Evolutionary conservation across 768 basidiomycete species (phyloP), one percentile per base, ranked within the genome.

Genomic region (Amylocystis lapponica): DNA sequence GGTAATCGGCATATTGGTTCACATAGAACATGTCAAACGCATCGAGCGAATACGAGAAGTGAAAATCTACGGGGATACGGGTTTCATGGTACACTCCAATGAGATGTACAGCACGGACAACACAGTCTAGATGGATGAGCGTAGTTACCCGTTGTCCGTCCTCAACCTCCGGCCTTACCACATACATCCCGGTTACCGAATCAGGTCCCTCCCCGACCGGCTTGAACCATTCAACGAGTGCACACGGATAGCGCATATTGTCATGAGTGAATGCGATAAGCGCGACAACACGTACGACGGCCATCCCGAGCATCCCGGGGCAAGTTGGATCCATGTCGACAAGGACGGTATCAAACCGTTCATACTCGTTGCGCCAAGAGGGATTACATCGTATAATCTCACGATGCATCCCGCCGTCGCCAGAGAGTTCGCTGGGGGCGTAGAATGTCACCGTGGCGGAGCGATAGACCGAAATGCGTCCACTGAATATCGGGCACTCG

Each of bases 71-170:
- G 17, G 50, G 8, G 6, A 5, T 5, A 8, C 22, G 22, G 16
- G 11, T 10, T n/a, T 13, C 12, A 6, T 20, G 30, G 23, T 20
- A 31, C 16, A 53, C 40, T 3, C 36, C 39, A 1, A 57, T 42
- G 2, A 69, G 50, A 45, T 71, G 68, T 0, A 58, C 63, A 1
- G 52, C 61, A 4, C 56, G 55, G 19, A 58, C 44, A 25, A 70
- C 62, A 12, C 32, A 29, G 17, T 43, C 32, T 4, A 48, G 21
- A 20, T 48, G 42, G 11, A 48, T 39, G n/a, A 44, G 26, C 13
- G 17, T 26, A 16, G 2, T 27, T 17, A 20, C 10, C 11, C 36
- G 36, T 3, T 10, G 7, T 65, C 46, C 3, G 27, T 47, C 3
- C 48, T 12, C 11, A 37, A 42, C 13, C 14, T 38, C 56, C 5